Percentiles rank a stretch among this genome's conserved stretches.
Evolutionary conservation across 306 rosid species (phyloP).

Genomic region (Carpinus viminea): DNA sequence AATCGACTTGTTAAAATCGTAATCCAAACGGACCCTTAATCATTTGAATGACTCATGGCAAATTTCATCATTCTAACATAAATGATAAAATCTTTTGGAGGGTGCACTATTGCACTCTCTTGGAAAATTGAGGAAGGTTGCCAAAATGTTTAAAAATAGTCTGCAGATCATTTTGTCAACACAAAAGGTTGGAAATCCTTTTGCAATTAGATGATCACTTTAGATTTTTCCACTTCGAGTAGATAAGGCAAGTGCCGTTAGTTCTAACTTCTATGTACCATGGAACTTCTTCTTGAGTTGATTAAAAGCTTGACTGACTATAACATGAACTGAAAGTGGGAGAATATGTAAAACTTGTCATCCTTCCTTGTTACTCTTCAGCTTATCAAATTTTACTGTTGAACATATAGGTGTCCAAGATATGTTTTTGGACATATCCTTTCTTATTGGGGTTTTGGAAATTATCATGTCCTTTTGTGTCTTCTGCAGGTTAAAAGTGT

Average conservation of each 20-base stretch:
- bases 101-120: not conserved
- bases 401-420: not conserved
- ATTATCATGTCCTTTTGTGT: not conserved
- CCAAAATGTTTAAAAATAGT: not conserved
- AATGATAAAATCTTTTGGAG: not conserved
- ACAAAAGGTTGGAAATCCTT: not conserved
- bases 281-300: not conserved
- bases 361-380: not conserved
- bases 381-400: not conserved
- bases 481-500: conserved; percentile 79
- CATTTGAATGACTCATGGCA: not conserved
- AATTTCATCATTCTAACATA: not conserved
- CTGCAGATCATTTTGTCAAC: not conserved
- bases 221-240: not conserved
- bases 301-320: not conserved
- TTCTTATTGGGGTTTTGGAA: conserved; percentile 11
- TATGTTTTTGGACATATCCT: conserved; percentile 24
- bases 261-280: not conserved
- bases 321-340: not conserved
- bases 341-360: not conserved
- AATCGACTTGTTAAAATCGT: no score
- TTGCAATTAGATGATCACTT: not conserved
- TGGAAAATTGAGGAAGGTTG: not conserved
- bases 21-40: no score
- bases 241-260: not conserved